Conservation (phyloP, 108 stramenopile genomes). For the Craspedostauros australis region DNA sequence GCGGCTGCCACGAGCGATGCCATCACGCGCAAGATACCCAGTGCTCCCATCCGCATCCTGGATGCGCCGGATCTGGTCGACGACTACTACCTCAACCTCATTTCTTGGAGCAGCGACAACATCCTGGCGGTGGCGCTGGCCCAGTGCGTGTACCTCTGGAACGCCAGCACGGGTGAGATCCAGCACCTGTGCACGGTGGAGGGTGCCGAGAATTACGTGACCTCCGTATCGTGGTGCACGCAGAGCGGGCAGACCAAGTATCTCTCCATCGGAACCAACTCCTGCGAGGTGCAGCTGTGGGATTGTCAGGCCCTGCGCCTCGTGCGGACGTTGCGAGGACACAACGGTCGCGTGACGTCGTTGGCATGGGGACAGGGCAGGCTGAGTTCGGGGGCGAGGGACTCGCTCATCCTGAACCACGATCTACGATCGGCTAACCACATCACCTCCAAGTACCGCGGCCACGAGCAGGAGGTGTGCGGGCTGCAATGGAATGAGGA, state of each 20-base stretch:
- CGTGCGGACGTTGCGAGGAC: slow-evolving; percentile 83
- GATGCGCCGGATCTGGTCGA: slow-evolving; percentile 98
- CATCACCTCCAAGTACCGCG: slow-evolving; percentile 52
- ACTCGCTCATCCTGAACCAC: slow-evolving; percentile 91
- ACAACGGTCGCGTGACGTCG: slow-evolving; percentile 88
- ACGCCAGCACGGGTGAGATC: slow-evolving; percentile 92
- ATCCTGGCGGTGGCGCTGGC: slow-evolving; percentile 95
- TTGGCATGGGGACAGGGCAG: slow-evolving; percentile 94
- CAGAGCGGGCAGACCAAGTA: slow-evolving; percentile 71
- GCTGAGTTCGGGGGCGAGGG: slow-evolving; percentile 83
- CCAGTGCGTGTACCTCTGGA: slow-evolving; percentile 98
- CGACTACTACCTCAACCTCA: slow-evolving; percentile 98
- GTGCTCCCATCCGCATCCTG: slow-evolving; percentile 90
- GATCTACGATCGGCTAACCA: slow-evolving; percentile 83
- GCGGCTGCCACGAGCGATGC: slow-evolving; percentile 7
- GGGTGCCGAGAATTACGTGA: slow-evolving; percentile 89
- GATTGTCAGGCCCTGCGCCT: slow-evolving; percentile 60
- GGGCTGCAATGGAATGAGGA: slow-evolving; percentile 75
- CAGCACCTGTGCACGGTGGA: slow-evolving; percentile 84
- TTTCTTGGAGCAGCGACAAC: slow-evolving; percentile 92
- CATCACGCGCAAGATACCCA: slow-evolving; percentile 80
- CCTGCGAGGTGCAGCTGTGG: slow-evolving; percentile 74
- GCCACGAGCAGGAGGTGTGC: slow-evolving; percentile 78
- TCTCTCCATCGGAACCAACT: slow-evolving; percentile 88
- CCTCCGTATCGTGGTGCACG: slow-evolving; percentile 91